Base-by-base conservation (phyloP, 768 basidiomycete species). In the Pisolithus microcarpus region DNA sequence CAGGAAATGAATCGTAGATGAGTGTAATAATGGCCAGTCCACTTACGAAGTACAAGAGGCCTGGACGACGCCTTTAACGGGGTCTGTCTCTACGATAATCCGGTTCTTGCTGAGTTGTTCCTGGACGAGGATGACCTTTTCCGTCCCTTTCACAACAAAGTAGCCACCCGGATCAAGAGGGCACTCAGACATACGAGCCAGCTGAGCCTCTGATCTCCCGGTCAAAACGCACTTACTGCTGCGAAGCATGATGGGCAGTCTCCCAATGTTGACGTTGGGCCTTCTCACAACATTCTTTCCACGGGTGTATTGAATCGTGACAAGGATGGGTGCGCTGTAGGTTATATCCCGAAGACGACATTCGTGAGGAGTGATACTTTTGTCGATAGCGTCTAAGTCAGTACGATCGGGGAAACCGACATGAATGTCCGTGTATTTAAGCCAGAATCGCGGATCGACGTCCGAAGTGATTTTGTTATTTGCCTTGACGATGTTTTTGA, bases 81-180 rank as follows among this genome's bases (percentile, higher is more conserved):
- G 70, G 68, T 98, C 96, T 6, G 85, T 88, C 73, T 98, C 96
- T 54, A 99, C 96, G 58, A 99, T 97, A 64, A 99, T 99, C 38
- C 96, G 81, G 68, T 99, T 98, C 77, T 98, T 98, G 77, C 91
- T 94, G 62, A 98, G 71, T 70, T 99, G 96, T 65, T 98, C 96
- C 67, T 99, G 96, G 7, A 99, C 95, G 55, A 99, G 75, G 58
- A 99, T 99, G 60, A 99, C 96, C 71, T 98, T 99, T 70, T 99
- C 95, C 39, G 95, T 99, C 36, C 95, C 95, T 70, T 94, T 97
- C 47, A 99, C 96, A 52, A 99, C 87, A 67, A 99, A 99, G 66
- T 98, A 98, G 4, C 96, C 96, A n/a, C 96, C 96, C 10, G 96
- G 95, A 71, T 99, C 96, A 52, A 98, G 76, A 3, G 96, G 96